These are phyloP conservation scores for Ensete ventricosum DNA, from an alignment of 176 grass and related monocot genomes.

Conservation along the genomic window DNA sequence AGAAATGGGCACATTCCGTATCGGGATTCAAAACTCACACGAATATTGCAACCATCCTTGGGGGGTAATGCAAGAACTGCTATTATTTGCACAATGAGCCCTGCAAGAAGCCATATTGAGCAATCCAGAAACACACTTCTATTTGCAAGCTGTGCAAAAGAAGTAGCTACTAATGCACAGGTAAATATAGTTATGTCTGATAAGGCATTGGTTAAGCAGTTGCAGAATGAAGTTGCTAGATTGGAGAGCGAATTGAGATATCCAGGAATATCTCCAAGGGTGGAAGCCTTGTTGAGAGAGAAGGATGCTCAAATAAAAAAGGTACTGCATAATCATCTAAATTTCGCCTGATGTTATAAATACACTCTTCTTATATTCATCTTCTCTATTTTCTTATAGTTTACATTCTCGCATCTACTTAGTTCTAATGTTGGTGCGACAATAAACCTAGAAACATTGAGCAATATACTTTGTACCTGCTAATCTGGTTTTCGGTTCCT, in stretches of 20 bases:
- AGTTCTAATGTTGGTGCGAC: not conserved
- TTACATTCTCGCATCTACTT: not conserved
- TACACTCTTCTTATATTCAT: not conserved
- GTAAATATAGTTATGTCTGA: slow-evolving; percentile 23
- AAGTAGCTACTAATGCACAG: slow-evolving; percentile 16
- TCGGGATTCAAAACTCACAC: slow-evolving; percentile 19
- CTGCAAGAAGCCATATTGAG: slow-evolving; percentile 18
- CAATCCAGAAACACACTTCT: slow-evolving; percentile 21
- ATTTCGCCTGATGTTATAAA: not conserved
- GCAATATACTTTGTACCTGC: no score
- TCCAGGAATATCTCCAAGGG: slow-evolving; percentile 45
- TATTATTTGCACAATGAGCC: slow-evolving; percentile 23
- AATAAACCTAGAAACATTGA: not conserved
- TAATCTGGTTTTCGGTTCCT: no score
- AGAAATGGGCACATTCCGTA: slow-evolving; percentile 18
- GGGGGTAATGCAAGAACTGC: slow-evolving; percentile 24
- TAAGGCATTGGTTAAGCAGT: slow-evolving; percentile 19
- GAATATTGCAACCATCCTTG: slow-evolving; percentile 18
- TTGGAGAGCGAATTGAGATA: slow-evolving; percentile 38
- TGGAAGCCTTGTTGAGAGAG: slow-evolving; percentile 65
- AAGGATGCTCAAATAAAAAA: slow-evolving; percentile 70
- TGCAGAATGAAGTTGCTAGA: slow-evolving; percentile 11
- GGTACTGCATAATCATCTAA: slow-evolving; percentile 31
- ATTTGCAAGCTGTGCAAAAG: slow-evolving; percentile 22
- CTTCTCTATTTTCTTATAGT: no score